A percentile compares a stretch with the other conserved stretches of the same genome.
Conservation (phyloP, 495 filamentous ascomycete genomes). For the Talaromyces nanjingensis region DNA sequence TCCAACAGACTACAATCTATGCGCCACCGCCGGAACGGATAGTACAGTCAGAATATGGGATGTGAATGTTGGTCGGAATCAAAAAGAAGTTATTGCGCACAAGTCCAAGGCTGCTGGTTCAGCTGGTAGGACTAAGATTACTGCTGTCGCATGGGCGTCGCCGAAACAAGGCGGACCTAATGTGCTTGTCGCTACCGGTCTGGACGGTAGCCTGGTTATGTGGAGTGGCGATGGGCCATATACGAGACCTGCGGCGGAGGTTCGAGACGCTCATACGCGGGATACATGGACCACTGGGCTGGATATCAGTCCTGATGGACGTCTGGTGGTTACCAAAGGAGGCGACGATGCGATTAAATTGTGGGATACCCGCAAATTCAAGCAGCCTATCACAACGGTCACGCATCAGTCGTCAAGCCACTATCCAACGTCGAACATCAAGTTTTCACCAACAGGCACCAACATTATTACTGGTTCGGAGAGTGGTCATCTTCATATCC, state of each 20-base stretch:
- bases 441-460: conserved; percentile 74
- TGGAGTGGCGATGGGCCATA: conserved; percentile 86
- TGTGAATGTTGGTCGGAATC: conserved; percentile 74
- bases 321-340: conserved; percentile 81
- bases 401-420: conserved; percentile 72
- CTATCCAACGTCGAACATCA: conserved; percentile 77
- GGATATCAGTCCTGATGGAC: conserved; percentile 86
- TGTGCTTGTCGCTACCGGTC: conserved; percentile 75
- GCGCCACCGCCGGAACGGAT: conserved; percentile 86
- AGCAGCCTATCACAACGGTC: conserved; percentile 72
- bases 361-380: conserved; percentile 97
- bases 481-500: conserved; percentile 80
- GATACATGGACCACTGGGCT: conserved; percentile 91
- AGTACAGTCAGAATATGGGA: conserved; percentile 97
- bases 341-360: conserved; percentile 84
- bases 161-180: conserved; percentile 67
- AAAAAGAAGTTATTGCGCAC: conserved; percentile 90
- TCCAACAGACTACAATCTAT: conserved; percentile 71
- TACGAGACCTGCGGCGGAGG: conserved; percentile 76
- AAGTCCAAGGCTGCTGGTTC: conserved; percentile 81
- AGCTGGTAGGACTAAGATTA: conserved; percentile 89
- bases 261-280: conserved; percentile 72
- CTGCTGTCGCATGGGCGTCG: conserved; percentile 82
- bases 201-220: conserved; percentile 89
- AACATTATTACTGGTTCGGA: conserved; percentile 85